These are phyloP conservation scores for Pseudopithomyces maydicus DNA, from an alignment of 2,329 filamentous ascomycete species.

Conservation along the genomic window DNA sequence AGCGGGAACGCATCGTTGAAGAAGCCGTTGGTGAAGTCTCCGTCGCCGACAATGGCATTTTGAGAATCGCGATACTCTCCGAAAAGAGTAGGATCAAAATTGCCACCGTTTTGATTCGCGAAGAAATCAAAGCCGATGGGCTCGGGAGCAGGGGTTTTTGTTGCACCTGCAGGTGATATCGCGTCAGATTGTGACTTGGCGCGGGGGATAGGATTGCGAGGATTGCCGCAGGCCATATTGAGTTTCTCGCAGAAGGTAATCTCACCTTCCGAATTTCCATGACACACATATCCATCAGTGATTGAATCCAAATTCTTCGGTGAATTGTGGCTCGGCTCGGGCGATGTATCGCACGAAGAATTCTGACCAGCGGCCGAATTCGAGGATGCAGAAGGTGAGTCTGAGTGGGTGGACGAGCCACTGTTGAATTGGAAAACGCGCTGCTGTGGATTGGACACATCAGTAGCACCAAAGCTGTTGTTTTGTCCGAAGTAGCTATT, in stretches of 20 bases:
- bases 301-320: slow-evolving; percentile 69
- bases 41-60: slow-evolving; percentile 73
- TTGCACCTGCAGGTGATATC: slow-evolving; percentile 43
- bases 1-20: slow-evolving; percentile 79
- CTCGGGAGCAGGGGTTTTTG: slow-evolving; percentile 35
- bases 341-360: slow-evolving; percentile 74
- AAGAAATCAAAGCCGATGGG: slow-evolving; percentile 70
- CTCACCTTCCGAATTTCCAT: slow-evolving; percentile 56
- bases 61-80: slow-evolving; percentile 91
- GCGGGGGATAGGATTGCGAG: slow-evolving; percentile 58
- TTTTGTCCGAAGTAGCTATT: slow-evolving; percentile 31
- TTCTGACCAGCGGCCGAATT: slow-evolving; percentile 56
- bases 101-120: slow-evolving; percentile 78
- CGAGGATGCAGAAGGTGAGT: slow-evolving; percentile 58
- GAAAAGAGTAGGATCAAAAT: slow-evolving; percentile 91
- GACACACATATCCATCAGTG: slow-evolving; percentile 53
- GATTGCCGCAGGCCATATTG: slow-evolving; percentile 60
- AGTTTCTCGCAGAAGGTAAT: slow-evolving; percentile 61
- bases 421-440: slow-evolving; percentile 59
- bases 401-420: slow-evolving; percentile 51
- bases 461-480: slow-evolving; percentile 40
- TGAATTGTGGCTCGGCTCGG: slow-evolving; percentile 75
- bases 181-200: slow-evolving; percentile 52
- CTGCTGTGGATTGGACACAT: slow-evolving; percentile 49
- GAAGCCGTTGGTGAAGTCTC: slow-evolving; percentile 71